Evolutionary conservation across 2,329 filamentous ascomycete species (phyloP).

Genomic region (Chaetomiaceae sp.): DNA sequence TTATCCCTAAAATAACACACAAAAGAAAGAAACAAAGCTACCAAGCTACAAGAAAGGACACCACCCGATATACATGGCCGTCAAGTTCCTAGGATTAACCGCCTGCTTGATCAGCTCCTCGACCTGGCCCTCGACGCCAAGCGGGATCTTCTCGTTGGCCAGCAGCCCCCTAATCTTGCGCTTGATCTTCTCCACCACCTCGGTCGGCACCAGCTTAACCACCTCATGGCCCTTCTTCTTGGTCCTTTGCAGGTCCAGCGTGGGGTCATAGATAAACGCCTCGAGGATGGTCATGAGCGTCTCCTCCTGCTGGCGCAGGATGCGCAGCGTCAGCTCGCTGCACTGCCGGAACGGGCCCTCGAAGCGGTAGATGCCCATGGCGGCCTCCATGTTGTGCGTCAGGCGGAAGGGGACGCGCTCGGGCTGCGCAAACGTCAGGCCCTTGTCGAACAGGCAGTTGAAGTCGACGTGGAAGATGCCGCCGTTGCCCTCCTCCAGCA

Average conservation of each 20-base stretch:
- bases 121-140: slow-evolving; percentile 96
- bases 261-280: slow-evolving; percentile 95
- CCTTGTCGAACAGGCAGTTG: slow-evolving; percentile 99
- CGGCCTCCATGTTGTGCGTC: slow-evolving; percentile 97
- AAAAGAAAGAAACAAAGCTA: not conserved
- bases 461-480: slow-evolving; percentile 98
- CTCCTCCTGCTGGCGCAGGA: slow-evolving; percentile 87
- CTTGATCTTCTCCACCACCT: slow-evolving; percentile 83
- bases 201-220: slow-evolving; percentile 54
- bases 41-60: slow-evolving; percentile 49
- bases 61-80: slow-evolving; percentile 98
- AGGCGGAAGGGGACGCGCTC: slow-evolving; percentile 94
- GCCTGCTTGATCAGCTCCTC: slow-evolving; percentile 89
- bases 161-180: slow-evolving; percentile 82
- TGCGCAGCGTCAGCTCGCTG: slow-evolving; percentile 78
- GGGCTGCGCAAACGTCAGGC: slow-evolving; percentile 88
- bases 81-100: slow-evolving; percentile 71
- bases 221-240: slow-evolving; percentile 54
- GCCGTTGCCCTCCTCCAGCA: slow-evolving; percentile 89
- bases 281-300: slow-evolving; percentile 96
- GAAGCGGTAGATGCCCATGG: slow-evolving; percentile 91
- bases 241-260: slow-evolving; percentile 77
- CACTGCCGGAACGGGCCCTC: slow-evolving; percentile 90
- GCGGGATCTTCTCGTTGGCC: slow-evolving; percentile 80
- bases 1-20: too few species aligned